phyloP scores from a whole-genome alignment of 371 early-diverging fungal species.

The Mortierella sp. region DNA sequence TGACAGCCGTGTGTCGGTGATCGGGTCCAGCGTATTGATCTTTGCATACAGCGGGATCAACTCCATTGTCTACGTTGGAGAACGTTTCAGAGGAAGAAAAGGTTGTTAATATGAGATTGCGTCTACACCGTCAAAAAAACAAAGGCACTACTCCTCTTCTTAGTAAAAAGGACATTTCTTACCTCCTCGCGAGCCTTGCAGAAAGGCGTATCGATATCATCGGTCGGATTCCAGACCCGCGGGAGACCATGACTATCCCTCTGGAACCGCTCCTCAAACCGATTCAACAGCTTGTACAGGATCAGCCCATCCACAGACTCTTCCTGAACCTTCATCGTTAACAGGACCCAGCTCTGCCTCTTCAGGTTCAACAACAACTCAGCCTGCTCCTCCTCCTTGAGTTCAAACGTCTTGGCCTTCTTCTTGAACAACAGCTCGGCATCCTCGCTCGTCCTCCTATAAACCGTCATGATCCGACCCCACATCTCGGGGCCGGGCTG shows the following conservation, averaged over 20 bases:
- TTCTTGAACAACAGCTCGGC: conserved; percentile 60
- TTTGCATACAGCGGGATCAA: conserved; percentile 76
- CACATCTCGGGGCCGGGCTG: conserved; percentile 79
- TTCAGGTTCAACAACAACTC: conserved; percentile 64
- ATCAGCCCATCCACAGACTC: conserved; percentile 87
- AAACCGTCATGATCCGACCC: conserved; percentile 74
- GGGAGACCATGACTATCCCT: conserved; percentile 95
- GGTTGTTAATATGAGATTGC: not conserved
- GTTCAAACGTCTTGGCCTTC: conserved; percentile 59
- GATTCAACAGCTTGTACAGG: conserved; percentile 78
- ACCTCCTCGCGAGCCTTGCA: conserved; percentile 77
- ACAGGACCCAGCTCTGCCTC: conserved; percentile 79
- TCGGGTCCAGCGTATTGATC: conserved; percentile 63
- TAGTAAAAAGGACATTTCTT: conserved; percentile 5
- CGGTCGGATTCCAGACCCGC: conserved; percentile 94
- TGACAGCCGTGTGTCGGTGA: conserved; percentile 26
- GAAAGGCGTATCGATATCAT: conserved; percentile 93
- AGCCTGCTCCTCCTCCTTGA: conserved; percentile 62
- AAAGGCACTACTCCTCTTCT: not conserved
- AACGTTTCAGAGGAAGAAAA: not conserved
- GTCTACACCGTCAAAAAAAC: not conserved
- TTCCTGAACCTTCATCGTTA: conserved; percentile 82
- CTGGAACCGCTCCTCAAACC: conserved; percentile 92
- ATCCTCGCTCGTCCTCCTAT: conserved; percentile 66
- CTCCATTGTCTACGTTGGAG: conserved; percentile 62